Percentiles rank a stretch among this genome's conserved stretches.
These are phyloP conservation scores for Dactylonectria macrodidyma DNA, from an alignment of 2,329 filamentous ascomycete species.

Conservation along the genomic window DNA sequence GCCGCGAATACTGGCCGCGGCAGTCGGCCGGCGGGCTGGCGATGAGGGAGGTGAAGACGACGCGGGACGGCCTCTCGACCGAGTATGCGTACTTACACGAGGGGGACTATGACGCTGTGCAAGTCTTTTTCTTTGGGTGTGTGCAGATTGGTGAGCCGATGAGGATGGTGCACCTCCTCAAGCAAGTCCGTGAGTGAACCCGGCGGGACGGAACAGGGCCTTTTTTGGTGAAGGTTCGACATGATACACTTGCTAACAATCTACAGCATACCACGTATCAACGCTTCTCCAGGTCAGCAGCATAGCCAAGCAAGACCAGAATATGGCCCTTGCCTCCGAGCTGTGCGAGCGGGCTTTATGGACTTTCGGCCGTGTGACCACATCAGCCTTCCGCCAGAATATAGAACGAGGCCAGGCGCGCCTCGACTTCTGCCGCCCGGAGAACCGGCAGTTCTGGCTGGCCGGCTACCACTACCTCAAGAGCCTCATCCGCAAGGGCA, in stretches of 20 bases:
- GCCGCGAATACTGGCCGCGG: slow-evolving; percentile 89
- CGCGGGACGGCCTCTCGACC: slow-evolving; percentile 66
- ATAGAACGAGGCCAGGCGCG: slow-evolving; percentile 84
- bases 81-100: slow-evolving; percentile 88
- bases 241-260: slow-evolving; percentile 8
- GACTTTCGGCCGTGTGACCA: slow-evolving; percentile 89
- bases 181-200: slow-evolving; percentile 53
- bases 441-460: slow-evolving; percentile 95
- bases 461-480: slow-evolving; percentile 90
- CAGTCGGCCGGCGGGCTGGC: slow-evolving; percentile 84
- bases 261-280: slow-evolving; percentile 86
- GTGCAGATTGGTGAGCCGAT: slow-evolving; percentile 91
- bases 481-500: slow-evolving; percentile 90
- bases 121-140: slow-evolving; percentile 81
- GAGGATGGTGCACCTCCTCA: slow-evolving; percentile 81
- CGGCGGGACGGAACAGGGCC: background rate
- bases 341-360: slow-evolving; percentile 93
- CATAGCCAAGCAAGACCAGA: slow-evolving; percentile 91
- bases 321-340: slow-evolving; percentile 88
- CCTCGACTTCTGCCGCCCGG: slow-evolving; percentile 84
- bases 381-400: slow-evolving; percentile 84
- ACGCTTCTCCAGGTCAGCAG: slow-evolving; percentile 94
- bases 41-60: slow-evolving; percentile 75
- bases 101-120: slow-evolving; percentile 79
- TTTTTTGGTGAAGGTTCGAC: too few species aligned